phyloP scores from a whole-genome alignment of 208 protist species.

The Kentomonas sorsogonicus region DNA sequence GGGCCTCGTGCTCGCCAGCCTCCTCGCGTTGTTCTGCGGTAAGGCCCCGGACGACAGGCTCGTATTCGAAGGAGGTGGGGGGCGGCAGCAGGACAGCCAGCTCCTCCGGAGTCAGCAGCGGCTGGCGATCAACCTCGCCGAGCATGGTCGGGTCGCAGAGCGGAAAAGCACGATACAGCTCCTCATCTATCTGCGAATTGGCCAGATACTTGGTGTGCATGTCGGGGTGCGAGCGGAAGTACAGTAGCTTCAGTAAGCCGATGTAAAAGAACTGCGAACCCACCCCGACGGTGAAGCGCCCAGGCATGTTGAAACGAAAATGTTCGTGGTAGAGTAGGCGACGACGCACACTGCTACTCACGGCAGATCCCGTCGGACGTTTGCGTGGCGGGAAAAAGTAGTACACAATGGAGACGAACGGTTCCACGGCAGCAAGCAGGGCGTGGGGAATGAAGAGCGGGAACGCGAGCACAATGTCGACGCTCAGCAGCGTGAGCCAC shows the following conservation, averaged over 20 bases:
- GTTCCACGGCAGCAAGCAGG: slow-evolving; percentile 52
- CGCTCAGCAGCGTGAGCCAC: slow-evolving; percentile 50
- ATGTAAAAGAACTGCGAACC: slow-evolving; percentile 63
- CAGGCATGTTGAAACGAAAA: slow-evolving; percentile 26
- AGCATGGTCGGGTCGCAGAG: slow-evolving; percentile 26
- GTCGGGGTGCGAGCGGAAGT: slow-evolving; percentile 44
- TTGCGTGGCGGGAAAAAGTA: slow-evolving; percentile 45
- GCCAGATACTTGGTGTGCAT: slow-evolving; percentile 36
- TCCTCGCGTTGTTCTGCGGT: too few relatives aligned
- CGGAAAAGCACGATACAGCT: slow-evolving; percentile 72
- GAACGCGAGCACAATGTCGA: slow-evolving; percentile 38
- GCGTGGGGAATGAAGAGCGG: slow-evolving; percentile 54
- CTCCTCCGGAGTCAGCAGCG: slow-evolving; percentile 11
- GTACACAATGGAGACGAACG: slow-evolving; percentile 54
- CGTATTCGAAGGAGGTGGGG: too few relatives aligned
- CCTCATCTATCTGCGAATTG: slow-evolving; percentile 55
- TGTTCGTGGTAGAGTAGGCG: slow-evolving; percentile 52
- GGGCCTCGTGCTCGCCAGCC: too few relatives aligned
- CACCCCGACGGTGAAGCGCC: slow-evolving; percentile 34
- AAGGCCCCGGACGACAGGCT: too few relatives aligned
- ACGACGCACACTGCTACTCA: slow-evolving; percentile 46
- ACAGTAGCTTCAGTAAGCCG: slow-evolving; percentile 41
- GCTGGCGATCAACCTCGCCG: slow-evolving; percentile 10
- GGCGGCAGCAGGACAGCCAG: too few relatives aligned
- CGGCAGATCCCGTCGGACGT: slow-evolving; percentile 18